These are phyloP conservation scores for Cylindrotheca fusiformis DNA, from an alignment of 108 stramenopile genomes.

Conservation along the genomic window DNA sequence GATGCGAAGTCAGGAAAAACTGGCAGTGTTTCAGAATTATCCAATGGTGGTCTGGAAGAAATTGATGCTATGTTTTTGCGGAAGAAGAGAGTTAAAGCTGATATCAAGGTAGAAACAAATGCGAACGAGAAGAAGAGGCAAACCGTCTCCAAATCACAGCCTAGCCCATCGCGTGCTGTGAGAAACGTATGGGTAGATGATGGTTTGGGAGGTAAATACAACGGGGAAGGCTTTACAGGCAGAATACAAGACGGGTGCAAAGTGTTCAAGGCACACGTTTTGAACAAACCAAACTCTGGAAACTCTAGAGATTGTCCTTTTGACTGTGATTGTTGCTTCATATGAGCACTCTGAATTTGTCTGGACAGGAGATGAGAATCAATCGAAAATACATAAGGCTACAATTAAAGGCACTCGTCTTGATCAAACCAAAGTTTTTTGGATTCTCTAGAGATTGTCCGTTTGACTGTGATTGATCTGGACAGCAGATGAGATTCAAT, in stretches of 20 bases:
- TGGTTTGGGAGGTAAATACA: slow-evolving; percentile 82
- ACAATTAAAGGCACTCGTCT: no score
- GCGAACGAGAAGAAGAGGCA: slow-evolving; percentile 33
- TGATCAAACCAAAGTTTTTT: no score
- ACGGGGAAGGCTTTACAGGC: slow-evolving; percentile 81
- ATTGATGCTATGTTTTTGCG: slow-evolving; percentile 69
- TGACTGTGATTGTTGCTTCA: slow-evolving; percentile 89
- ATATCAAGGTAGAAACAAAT: slow-evolving; percentile 20
- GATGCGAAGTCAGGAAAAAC: no score
- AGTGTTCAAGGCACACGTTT: slow-evolving; percentile 84
- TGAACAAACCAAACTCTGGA: slow-evolving; percentile 78
- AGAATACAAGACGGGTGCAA: slow-evolving; percentile 74
- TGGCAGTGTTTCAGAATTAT: no score
- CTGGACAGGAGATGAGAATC: no score
- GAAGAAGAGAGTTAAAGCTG: slow-evolving; percentile 37
- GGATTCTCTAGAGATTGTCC: no score
- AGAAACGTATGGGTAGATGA: slow-evolving; percentile 71
- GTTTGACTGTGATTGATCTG: no score
- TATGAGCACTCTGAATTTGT: no score
- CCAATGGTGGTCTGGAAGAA: slow-evolving; percentile 51
- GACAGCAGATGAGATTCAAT: no score
- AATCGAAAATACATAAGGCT: no score
- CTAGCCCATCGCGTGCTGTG: slow-evolving; percentile 3
- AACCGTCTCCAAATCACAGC: slow-evolving; percentile 3
- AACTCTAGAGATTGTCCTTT: slow-evolving; percentile 76